These are phyloP conservation scores for Spathaspora sp. DNA, from an alignment of 1,139 yeast genomes.

Conservation along the genomic window DNA sequence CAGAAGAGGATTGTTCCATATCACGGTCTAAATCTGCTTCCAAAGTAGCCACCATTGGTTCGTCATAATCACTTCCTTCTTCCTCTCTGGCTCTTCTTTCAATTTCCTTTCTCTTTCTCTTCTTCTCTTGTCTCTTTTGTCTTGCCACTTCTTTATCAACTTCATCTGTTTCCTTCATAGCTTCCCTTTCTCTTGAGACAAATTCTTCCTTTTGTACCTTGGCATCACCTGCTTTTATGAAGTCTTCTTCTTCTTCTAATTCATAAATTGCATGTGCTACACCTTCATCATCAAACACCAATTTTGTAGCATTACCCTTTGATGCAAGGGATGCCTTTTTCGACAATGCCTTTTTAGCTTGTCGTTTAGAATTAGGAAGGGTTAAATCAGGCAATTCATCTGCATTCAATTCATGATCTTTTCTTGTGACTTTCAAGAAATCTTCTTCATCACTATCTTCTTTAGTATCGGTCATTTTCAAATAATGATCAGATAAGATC, in stretches of 20 bases:
- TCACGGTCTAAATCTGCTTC: constrained; percentile 50
- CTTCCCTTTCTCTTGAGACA: constrained; percentile 61
- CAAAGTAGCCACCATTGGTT: constrained; percentile 22
- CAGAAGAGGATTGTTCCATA: constrained; percentile 36
- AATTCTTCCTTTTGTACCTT: constrained; percentile 64
- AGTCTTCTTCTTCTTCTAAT: constrained; percentile 85
- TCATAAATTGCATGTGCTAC: constrained; percentile 87
- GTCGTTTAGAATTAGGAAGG: constrained; percentile 77
- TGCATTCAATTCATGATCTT: constrained; percentile 67
- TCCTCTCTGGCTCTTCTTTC: constrained; percentile 50
- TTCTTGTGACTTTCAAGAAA: constrained; percentile 77
- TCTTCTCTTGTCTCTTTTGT: constrained; percentile 83
- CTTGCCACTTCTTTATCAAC: constrained; percentile 82
- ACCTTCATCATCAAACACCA: constrained; percentile 93
- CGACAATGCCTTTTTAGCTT: constrained; percentile 84
- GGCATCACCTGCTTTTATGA: constrained; percentile 76
- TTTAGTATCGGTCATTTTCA: constrained; percentile 58
- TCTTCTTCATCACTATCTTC: constrained; percentile 39
- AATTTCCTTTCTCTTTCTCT: constrained; percentile 80
- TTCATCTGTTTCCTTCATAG: constrained; percentile 69
- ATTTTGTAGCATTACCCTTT: constrained; percentile 71
- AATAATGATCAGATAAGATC: constrained; percentile 84
- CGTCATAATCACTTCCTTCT: constrained; percentile 40
- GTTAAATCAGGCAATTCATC: constrained; percentile 61
- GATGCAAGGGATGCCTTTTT: constrained; percentile 72